Percentiles rank a stretch among this genome's conserved stretches.
Conservation (phyloP, 176 grass and related monocot species). For the Metroxylon sagu region DNA sequence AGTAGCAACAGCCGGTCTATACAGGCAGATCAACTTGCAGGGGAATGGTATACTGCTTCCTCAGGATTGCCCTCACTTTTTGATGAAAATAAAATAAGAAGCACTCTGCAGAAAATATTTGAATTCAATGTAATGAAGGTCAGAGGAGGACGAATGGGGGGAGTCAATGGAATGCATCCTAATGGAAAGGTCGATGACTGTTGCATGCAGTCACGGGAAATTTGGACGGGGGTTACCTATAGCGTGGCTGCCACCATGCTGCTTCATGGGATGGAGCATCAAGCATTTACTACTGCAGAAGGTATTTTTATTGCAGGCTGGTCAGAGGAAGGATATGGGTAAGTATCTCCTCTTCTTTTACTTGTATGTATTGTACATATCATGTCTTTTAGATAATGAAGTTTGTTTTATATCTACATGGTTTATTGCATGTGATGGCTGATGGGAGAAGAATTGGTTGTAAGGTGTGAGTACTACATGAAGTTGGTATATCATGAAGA, state of each 20-base stretch:
- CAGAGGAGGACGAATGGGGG: constrained; percentile 85
- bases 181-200: constrained; percentile 93
- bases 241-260: constrained; percentile 83
- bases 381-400: too few relatives aligned
- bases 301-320: constrained; percentile 78
- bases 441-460: too few relatives aligned
- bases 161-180: constrained; percentile 80
- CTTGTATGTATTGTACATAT: background rate
- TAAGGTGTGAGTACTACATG: too few relatives aligned
- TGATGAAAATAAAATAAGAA: constrained; percentile 67
- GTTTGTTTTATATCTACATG: too few relatives aligned
- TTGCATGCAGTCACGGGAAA: constrained; percentile 96
- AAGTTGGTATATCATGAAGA: too few relatives aligned
- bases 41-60: constrained; percentile 82
- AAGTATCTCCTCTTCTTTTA: constrained; percentile 25
- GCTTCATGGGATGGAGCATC: constrained; percentile 86
- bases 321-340: constrained; percentile 95
- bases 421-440: too few relatives aligned
- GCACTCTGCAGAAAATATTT: constrained; percentile 83
- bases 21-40: constrained; percentile 88
- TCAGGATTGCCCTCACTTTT: constrained; percentile 71
- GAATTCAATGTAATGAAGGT: constrained; percentile 98
- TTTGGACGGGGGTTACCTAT: constrained; percentile 95
- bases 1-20: constrained; percentile 73
- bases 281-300: constrained; percentile 80